Base-by-base conservation (phyloP, 768 basidiomycete species). In the Agrocybe praecox region DNA sequence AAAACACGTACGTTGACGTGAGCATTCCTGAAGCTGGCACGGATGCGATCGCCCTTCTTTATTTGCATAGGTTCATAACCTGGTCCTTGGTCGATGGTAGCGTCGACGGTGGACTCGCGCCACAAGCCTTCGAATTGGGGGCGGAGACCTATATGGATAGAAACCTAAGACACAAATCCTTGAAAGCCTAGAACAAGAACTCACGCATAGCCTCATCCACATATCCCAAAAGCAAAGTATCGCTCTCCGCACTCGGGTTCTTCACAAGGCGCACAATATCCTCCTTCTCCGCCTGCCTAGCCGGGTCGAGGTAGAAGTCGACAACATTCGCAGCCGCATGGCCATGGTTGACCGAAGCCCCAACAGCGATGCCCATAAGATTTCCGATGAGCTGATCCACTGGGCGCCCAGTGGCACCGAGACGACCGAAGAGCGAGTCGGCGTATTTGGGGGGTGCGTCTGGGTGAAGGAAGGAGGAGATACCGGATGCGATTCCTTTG, bases 301-400 rank as follows among this genome's bases (percentile, higher is more conserved):
- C 65, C 36, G 77, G 76, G 40, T 77, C 76, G 22, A 86, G 65
- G 66, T 82, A 85, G 68, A 84, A 83, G 60, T 84, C 77, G 46
- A 86, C 66, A 18, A 84, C 74, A 42, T 81, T 72, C 6, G 77
- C 73, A n/a, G 74, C 74, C 8, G 76, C 78, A 59, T 84, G 80
- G 0, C 79, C 76, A 46, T 74, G 74, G 63, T 76, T 79, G 23
- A 80, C 78, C 1, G 76, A 75, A n/a, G 75, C 74, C 0, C 77
- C 74, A 14, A 83, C 74, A 2, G 79, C 78, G 6, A 84, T 67
- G 1, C 80, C 78, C 9, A 85, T 57, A 8, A 80, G 72, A 24
- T 73, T 73, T 11, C 77, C 76, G 11, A 80, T 68, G 18, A 83
- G 55, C 46, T 79, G 73, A 23, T 80, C 72, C n/a, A 74, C 53